Evolutionary conservation across 257 asterid genomes (phyloP), one percentile per base, ranked within the genome.

Genomic region (Dorcoceras hygrometricum): DNA sequence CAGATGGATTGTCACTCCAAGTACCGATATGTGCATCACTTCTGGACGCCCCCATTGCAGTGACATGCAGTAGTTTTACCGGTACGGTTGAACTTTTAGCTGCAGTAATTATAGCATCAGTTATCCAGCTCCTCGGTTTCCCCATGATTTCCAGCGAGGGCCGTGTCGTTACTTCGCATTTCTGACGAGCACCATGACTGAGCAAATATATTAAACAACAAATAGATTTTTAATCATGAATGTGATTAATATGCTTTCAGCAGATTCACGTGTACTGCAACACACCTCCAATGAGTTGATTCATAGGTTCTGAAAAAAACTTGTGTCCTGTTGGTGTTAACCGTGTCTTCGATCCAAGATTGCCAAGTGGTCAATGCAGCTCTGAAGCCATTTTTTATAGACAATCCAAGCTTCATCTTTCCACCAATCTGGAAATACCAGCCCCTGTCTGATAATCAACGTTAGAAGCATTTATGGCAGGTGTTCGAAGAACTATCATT

Each of bases 201-300:
- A 53, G 69, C 66, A 34, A 23, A 65, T 58, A 46, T 7, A 10
- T 66, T 60, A 48, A 66, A 56, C 63, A 71, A 70, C 26, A 75
- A 34, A 9, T 43, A 28, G 19, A 31, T 34, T 34, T 34, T 7
- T 11, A 34, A 34, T 34, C 43, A 34, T 34, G 8, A 34, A 29
- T 4, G 34, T 29, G 34, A 29, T 29, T 3, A 5, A 29, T 29
- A 29, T 29, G 1, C 3, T 29, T 2, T 2, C 5, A 26, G 34
- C 34, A 29, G 3, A 29, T 29, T 34, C 43, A 57, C 19, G 68
- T 66, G 73, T 46, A 48, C 3, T n/a, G 50, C 18, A 72, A 73
- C 87, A 34, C 9, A 92, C 98, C 95, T 84, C 98, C 98, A 89
- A 68, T 89, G 96, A 65, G 95, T 83, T 74, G 96, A 79, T 76